These are phyloP conservation scores for Epichloe bromicola DNA, from an alignment of 2,329 filamentous ascomycete species.

Conservation along the genomic window DNA sequence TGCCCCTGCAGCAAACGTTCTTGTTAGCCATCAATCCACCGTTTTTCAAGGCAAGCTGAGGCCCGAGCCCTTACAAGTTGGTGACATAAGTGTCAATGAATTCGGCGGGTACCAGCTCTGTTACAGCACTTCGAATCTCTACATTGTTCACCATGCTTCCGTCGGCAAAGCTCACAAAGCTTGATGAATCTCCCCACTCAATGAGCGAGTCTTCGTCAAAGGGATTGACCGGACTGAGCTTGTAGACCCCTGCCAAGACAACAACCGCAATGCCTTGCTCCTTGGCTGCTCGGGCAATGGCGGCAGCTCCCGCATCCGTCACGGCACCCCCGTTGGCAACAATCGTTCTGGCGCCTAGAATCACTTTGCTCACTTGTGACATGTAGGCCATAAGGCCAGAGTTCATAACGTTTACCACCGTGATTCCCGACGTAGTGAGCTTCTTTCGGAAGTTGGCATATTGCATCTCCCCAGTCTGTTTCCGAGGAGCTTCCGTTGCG, in stretches of 20 bases:
- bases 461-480: conserved; percentile 23
- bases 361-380: conserved; percentile 89
- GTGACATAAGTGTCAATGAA: conserved; percentile 73
- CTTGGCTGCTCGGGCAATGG: conserved; percentile 74
- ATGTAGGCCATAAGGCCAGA: conserved; percentile 85
- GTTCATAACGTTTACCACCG: conserved; percentile 73
- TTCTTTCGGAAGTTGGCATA: conserved; percentile 58
- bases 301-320: conserved; percentile 68
- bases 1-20: conserved; percentile 33
- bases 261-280: conserved; percentile 75
- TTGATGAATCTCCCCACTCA: conserved; percentile 73
- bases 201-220: conserved; percentile 72
- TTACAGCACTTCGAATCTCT: conserved; percentile 65
- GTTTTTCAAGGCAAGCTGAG: not conserved
- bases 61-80: conserved; percentile 41
- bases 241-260: conserved; percentile 83
- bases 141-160: conserved; percentile 66
- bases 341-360: conserved; percentile 76
- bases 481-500: conserved; percentile 46
- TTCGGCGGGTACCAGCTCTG: conserved; percentile 70
- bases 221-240: conserved; percentile 79
- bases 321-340: conserved; percentile 80
- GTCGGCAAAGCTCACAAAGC: conserved; percentile 64
- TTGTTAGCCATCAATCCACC: not conserved
- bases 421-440: conserved; percentile 63